Conservation (phyloP, 345 rosid genomes). For the Gossypium ekmanianum region DNA sequence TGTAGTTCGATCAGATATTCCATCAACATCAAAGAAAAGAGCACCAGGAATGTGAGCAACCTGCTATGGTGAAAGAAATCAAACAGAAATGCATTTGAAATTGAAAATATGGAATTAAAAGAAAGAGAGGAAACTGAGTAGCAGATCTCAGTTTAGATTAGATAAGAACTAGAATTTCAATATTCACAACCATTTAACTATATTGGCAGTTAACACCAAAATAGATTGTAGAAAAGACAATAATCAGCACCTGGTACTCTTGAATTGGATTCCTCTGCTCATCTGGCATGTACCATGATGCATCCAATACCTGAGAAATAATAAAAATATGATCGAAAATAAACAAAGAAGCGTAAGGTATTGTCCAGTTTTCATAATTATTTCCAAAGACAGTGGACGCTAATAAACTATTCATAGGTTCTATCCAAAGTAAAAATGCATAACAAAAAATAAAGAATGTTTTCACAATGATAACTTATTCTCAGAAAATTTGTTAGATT, state of each 20-base stretch:
- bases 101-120: not conserved
- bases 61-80: slow-evolving; percentile 30
- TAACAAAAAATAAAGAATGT: not conserved
- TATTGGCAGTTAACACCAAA: not conserved
- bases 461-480: not conserved
- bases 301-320: slow-evolving; percentile 68
- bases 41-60: slow-evolving; percentile 99
- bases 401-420: not conserved
- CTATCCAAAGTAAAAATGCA: not conserved
- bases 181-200: not conserved
- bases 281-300: slow-evolving; percentile 99
- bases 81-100: slow-evolving; percentile 12
- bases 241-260: slow-evolving; percentile 79
- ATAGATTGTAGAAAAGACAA: slow-evolving; percentile 7
- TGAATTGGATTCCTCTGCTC: slow-evolving; percentile 96
- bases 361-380: not conserved
- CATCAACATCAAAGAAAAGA: slow-evolving; percentile 94
- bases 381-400: not conserved
- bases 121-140: not conserved
- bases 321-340: not conserved
- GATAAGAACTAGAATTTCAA: not conserved
- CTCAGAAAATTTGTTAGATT: not conserved
- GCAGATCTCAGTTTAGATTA: not conserved
- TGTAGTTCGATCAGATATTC: slow-evolving; percentile 71
- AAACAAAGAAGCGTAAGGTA: not conserved